These are phyloP conservation scores for Dothistroma pini DNA, from an alignment of 2,329 filamentous ascomycete species.

Conservation along the genomic window DNA sequence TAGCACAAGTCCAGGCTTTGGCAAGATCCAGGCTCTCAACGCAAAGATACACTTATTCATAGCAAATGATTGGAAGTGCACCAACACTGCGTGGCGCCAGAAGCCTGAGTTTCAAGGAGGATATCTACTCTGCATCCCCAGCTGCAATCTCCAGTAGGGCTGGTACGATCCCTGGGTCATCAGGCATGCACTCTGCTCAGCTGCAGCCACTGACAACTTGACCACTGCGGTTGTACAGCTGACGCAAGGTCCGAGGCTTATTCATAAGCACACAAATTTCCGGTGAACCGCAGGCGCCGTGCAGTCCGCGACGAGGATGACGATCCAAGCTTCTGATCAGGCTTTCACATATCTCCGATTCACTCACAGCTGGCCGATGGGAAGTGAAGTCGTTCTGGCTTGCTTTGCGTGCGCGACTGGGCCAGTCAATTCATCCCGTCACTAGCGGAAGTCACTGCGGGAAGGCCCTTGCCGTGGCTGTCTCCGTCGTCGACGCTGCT, in stretches of 20 bases:
- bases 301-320: neutral
- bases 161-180: neutral
- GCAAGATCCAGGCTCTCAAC: constrained; percentile 54
- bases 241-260: neutral
- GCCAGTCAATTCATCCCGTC: neutral
- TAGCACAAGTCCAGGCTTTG: constrained; percentile 50
- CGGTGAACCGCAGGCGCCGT: neutral
- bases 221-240: neutral
- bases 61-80: constrained; percentile 52
- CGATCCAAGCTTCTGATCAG: no score
- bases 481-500: neutral
- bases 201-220: neutral
- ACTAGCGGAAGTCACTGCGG: neutral
- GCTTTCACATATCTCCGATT: no score
- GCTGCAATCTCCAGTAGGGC: neutral
- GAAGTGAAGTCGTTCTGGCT: neutral
- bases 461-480: neutral
- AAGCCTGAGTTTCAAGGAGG: constrained; percentile 66
- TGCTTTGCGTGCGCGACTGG: neutral
- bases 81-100: constrained; percentile 61
- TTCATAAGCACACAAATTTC: neutral
- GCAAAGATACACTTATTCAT: constrained; percentile 47
- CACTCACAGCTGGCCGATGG: neutral
- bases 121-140: neutral
- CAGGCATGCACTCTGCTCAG: neutral